Conservation (phyloP, 306 rosid genomes). For the Prunus armeniaca region DNA sequence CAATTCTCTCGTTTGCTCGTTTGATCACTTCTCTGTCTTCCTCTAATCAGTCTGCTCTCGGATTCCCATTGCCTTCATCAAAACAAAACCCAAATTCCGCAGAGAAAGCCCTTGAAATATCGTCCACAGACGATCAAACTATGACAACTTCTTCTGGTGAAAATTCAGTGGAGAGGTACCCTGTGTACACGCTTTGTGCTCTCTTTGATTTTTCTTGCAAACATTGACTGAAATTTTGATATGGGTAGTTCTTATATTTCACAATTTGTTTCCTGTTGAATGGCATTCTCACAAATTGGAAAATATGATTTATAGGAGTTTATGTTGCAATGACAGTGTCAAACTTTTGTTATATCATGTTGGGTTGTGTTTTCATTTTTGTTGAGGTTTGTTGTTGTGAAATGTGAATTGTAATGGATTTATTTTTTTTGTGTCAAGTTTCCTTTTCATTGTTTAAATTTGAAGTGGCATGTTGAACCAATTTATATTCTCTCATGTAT, state of each 20-base stretch:
- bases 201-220: not conserved
- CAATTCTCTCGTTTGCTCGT: too few species aligned
- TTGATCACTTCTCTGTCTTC: too few species aligned
- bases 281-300: not conserved
- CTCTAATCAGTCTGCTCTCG: not conserved
- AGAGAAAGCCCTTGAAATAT: not conserved
- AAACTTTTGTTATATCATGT: not conserved
- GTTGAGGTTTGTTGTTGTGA: not conserved
- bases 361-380: not conserved
- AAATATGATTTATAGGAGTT: too few species aligned
- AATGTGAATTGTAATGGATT: not conserved
- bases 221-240: not conserved
- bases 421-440: too few species aligned
- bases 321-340: too few species aligned
- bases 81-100: not conserved
- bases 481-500: not conserved
- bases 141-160: conserved; percentile 45
- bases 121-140: not conserved
- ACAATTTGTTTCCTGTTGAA: not conserved
- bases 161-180: conserved; percentile 43
- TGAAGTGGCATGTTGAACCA: not conserved
- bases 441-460: not conserved
- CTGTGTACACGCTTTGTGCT: not conserved
- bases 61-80: not conserved
- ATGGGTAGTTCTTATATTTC: not conserved